Evolutionary conservation across 2,329 filamentous ascomycete species (phyloP).

Genomic region (Botryotinia globosa): DNA sequence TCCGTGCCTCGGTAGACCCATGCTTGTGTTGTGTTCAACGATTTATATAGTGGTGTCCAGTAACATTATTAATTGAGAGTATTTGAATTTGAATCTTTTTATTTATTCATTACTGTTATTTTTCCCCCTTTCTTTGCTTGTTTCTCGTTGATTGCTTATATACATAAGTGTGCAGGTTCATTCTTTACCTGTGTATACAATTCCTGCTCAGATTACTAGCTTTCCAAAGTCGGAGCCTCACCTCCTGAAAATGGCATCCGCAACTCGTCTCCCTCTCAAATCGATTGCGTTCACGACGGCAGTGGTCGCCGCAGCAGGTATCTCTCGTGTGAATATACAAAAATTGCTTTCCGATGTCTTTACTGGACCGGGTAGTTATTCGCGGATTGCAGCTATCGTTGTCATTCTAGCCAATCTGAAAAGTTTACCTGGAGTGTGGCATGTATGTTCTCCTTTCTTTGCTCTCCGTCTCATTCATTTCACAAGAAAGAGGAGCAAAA

Average conservation of each 20-base stretch:
- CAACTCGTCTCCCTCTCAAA: conserved; percentile 34
- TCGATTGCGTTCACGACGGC: conserved; percentile 31
- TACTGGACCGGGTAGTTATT: conserved; percentile 37
- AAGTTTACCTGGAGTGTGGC: conserved; percentile 58
- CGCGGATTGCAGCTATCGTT: conserved; percentile 36
- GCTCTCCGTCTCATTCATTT: background rate
- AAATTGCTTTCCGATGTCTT: conserved; percentile 28
- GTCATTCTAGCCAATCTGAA: conserved; percentile 54
- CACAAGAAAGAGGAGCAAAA: background rate
- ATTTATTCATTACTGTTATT: background rate
- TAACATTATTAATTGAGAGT: background rate
- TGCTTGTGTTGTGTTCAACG: background rate
- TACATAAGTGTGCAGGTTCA: background rate
- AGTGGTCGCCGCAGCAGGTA: conserved; percentile 26
- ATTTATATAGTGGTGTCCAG: background rate
- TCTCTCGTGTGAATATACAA: conserved; percentile 30
- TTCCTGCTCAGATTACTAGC: background rate
- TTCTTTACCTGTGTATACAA: background rate
- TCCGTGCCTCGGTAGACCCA: conserved; percentile 16
- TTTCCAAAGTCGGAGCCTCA: background rate
- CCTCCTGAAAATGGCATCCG: conserved; percentile 35
- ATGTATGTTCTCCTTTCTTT: conserved; percentile 44
- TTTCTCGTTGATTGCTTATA: no score
- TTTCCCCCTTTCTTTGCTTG: background rate
- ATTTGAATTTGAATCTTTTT: background rate